Percentiles rank a stretch among this genome's conserved stretches.
phyloP scores from a whole-genome alignment of 2,329 filamentous ascomycete genomes.

The Xylariaceae sp. region DNA sequence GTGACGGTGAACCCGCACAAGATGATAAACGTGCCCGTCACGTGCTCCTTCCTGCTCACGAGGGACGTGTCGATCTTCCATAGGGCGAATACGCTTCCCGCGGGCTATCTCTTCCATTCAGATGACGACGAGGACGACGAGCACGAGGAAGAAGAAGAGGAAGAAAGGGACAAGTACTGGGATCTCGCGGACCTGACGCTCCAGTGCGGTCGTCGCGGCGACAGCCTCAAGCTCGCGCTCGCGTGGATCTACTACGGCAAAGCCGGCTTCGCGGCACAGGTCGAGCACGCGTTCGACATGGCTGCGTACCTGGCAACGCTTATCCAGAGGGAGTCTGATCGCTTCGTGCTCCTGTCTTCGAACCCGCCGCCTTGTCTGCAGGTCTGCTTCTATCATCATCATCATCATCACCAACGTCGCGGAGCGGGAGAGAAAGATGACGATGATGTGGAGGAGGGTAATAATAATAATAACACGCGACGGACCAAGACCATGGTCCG shows the following conservation, averaged over 20 bases:
- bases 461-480: constrained; percentile 48
- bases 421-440: constrained; percentile 51
- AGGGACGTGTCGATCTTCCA: constrained; percentile 74
- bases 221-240: constrained; percentile 81
- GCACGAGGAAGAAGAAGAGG: constrained; percentile 16
- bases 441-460: constrained; percentile 33
- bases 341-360: constrained; percentile 67
- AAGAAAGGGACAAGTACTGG: constrained; percentile 56
- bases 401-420: no score
- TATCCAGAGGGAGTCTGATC: constrained; percentile 45
- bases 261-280: constrained; percentile 61
- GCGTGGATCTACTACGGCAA: constrained; percentile 86
- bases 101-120: constrained; percentile 78
- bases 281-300: constrained; percentile 67
- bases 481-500: constrained; percentile 45
- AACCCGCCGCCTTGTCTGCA: constrained; percentile 84
- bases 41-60: constrained; percentile 82
- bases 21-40: constrained; percentile 88
- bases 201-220: constrained; percentile 84
- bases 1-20: constrained; percentile 93
- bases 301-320: constrained; percentile 63
- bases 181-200: constrained; percentile 89
- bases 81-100: constrained; percentile 76
- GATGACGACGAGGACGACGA: constrained; percentile 36
- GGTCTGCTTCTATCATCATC: constrained; percentile 93